Percentiles rank a stretch among this genome's conserved stretches.
Conservation (phyloP, 352 stramenopile genomes). For the Phytophthora kernoviae region DNA sequence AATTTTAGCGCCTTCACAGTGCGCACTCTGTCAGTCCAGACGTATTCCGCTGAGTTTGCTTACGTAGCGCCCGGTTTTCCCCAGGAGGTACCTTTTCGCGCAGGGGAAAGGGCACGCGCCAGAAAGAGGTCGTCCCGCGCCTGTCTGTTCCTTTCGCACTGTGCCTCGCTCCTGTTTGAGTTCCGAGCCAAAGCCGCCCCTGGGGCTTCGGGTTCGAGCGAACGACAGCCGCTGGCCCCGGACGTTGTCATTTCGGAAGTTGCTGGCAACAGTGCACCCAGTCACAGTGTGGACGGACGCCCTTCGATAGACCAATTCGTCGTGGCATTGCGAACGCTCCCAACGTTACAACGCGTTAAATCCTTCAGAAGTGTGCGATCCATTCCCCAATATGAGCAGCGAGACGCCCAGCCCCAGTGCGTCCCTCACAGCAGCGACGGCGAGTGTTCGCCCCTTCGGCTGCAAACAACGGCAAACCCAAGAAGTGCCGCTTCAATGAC, state of each 20-base stretch:
- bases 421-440: conserved; percentile 32
- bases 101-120: conserved; percentile 17
- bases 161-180: conserved; percentile 15
- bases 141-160: conserved; percentile 23
- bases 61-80: background rate
- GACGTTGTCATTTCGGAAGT: conserved; percentile 65
- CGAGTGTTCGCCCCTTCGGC: conserved; percentile 25
- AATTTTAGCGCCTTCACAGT: too few species aligned
- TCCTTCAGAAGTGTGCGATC: background rate
- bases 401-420: conserved; percentile 36
- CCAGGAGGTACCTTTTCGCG: conserved; percentile 24
- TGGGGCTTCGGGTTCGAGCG: conserved; percentile 29
- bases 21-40: too few species aligned
- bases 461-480: conserved; percentile 35
- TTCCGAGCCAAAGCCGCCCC: conserved; percentile 1
- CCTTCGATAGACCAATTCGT: conserved; percentile 15
- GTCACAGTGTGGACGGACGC: too few species aligned
- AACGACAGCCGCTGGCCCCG: conserved; percentile 45
- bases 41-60: background rate
- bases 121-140: conserved; percentile 11
- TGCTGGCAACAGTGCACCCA: conserved; percentile 47
- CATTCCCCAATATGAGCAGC: conserved; percentile 28
- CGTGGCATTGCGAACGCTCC: conserved; percentile 30
- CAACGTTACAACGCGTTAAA: conserved; percentile 18
- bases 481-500: conserved; percentile 84